Base-by-base conservation (phyloP, 176 grass and related monocot genomes). In the Bromus sterilis region DNA sequence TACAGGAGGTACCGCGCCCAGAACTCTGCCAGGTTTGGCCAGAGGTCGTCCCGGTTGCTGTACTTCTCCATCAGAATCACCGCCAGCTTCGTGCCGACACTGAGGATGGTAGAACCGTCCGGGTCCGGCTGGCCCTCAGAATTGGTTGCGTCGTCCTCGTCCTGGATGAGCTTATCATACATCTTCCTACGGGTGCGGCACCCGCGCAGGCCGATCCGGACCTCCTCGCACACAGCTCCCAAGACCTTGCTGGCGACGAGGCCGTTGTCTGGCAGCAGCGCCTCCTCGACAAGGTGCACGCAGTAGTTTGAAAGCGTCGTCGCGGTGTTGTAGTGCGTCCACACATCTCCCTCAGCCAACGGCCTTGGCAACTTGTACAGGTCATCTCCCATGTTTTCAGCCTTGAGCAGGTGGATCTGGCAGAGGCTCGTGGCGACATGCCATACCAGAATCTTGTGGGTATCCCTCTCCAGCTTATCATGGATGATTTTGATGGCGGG, bases 371-470 rank as follows among this genome's bases (percentile, higher is more conserved):
- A 21, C 16, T 6, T 10, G 53, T 56, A 56, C 2, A 56, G 21
- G 53, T 56, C 53, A 21, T 10, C 53, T n/a, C n/a, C n/a, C n/a
- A n/a, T n/a, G n/a, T n/a, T n/a, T n/a, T n/a, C n/a, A n/a, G n/a
- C 21, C 21, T 24, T 21, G 21, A 56, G 53, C 3, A 53, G 43
- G 15, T 12, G 30, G 43, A 74, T 53, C 44, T 74, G 71, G 71
- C 71, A 74, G 44, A 74, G 28, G 29, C 71, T 74, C 44, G 71
- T 75, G 30, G 72, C 72, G 49, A 75, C 32, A 12, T 75, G 48
- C 72, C 48, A 75, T 0, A 32, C 72, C 0, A 75, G 31, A 15
- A 75, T 56, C 72, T 75, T 75, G 49, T 56, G 28, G 58, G 39
- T 78, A 9, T 64, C 58, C 4, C 76, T 18, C 36, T 30, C 10